Evolutionary conservation across 2,329 filamentous ascomycete species (phyloP), one percentile per base, ranked within the genome.

Genomic region (Diplocarpon mali): DNA sequence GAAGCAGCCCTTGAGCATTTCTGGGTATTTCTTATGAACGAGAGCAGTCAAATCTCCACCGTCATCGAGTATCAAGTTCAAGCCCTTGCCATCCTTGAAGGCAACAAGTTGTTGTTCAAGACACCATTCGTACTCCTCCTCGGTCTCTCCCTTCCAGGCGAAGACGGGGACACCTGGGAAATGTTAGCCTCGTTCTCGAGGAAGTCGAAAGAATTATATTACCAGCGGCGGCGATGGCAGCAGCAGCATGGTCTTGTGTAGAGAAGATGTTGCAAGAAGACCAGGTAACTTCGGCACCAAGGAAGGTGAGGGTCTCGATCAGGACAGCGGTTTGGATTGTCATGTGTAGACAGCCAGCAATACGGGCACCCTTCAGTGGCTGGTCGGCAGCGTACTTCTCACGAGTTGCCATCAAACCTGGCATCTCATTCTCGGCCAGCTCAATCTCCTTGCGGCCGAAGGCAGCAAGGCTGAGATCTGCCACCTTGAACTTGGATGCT

Each of bases 111-210:
- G 92, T 79, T 98, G 92, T 78, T 96, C 90, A 64, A 96, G 75
- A 72, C 92, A 98, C 92, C 92, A 96, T 70, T 94, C 79, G 80
- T 96, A 98, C 76, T 96, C 92, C 74, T 96, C 92, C 73, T 98
- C 92, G 60, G 90, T 95, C 85, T 98, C 92, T 35, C 56, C 75
- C 70, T 80, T 80, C 76, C 77, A 80, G 67, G 77, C 76, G 55
- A 78, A 77, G 62, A 98, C 90, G 62, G 90, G 89, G 56, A 93
- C 83, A 67, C 90, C 92, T 56, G 42, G 13, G 38, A 11, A 44
- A 24, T 8, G 28, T 52, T 42, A 56, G 50, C 37, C 37, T 20
- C 3, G 9, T 12, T 32, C 11, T 9, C 20, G 28, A 37, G 15
- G 14, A 42, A 36, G 12, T 30, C 28, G 3, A 40, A 29, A 12